Base-by-base conservation (phyloP, 2,329 filamentous ascomycete species). In the Neopestalotiopsis sp. region DNA sequence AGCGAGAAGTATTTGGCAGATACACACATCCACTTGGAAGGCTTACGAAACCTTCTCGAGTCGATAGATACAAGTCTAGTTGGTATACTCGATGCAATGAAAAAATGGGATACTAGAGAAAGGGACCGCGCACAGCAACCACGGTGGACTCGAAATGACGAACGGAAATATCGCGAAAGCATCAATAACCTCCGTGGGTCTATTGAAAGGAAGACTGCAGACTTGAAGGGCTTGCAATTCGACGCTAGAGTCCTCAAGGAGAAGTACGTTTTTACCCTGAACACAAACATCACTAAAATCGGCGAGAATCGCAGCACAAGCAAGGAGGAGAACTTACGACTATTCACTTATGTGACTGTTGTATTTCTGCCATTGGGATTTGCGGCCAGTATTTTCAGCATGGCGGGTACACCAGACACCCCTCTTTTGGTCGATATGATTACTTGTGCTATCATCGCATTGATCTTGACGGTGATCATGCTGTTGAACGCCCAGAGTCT, bases 341-440 rank as follows among this genome's bases (percentile, higher is more conserved):
- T 76, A 56, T 80, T 81, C 66, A 80, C 79, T 1, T 79, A 79
- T 63, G 76, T 78, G 4, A 81, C 78, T 0, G 76, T 78, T 4
- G 73, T 80, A 28, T 80, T 80, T 69, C 69, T 80, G 2, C 78
- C 78, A 0, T 69, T 78, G 0, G 75, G 77, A 7, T 77, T 81
- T 32, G 76, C 76, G 1, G 69, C 75, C 2, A 75, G 74, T 38
- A 69, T 80, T 3, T 79, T 78, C 68, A 79, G 79, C 58, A 80
- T 79, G 77, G 72, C 65, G 38, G 75, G 68, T 2, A 34, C 69
- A 20, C 77, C 78, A 4, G 58, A 63, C 5, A 32, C n/a, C 4
- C 42, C 58, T 1, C 64, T 75, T n/a, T 45, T 75, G 3, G 34
- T 67, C 9, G 69, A 67, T 9, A 73, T 77, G 69, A 70, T 72